Base-by-base conservation (phyloP, 805 yeast genomes). In the Metschnikowia noctiluminum region DNA sequence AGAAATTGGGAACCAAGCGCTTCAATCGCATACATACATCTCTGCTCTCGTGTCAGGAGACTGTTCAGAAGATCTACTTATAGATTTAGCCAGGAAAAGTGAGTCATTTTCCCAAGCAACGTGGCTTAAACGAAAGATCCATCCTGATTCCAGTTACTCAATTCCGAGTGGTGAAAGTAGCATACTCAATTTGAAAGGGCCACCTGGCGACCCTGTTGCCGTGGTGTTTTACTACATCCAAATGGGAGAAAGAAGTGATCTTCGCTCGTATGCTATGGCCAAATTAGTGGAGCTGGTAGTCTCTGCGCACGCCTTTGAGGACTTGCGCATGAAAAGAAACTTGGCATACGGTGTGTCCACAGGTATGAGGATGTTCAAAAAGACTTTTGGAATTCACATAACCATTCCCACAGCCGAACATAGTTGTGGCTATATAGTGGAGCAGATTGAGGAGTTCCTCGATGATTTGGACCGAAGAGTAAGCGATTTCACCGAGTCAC, bases 261-360 rank as follows among this genome's bases (percentile, higher is more conserved):
- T 42, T 0, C 42, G 51, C 7, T 56, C 59, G 0, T 64, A 70
- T 39, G 61, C 81, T 0, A 47, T 82, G 48, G 74, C 85, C 0
- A 68, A 66, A 16, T 59, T 85, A 6, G 54, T 78, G 0, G 73
- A 79, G 1, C 78, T 70, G 59, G 43, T 78, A n/a, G 56, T 85
- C 54, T 68, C 80, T 0, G 53, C 69, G 7, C 64, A 73, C 0
- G 66, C 80, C 15, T 62, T 69, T 1, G 66, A 74, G 2, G 82
- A 78, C 41, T 62, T 85, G 14, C 65, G 91, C 51, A 73, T 72
- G 15, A 76, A 74, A 54, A 74, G 73, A 49, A 86, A 81, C 53
- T 62, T 86, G 46, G 91, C 89, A 0, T 86, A 86, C 59, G 71
- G 76, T 6, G 80, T 84, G 0, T 54, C 76, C n/a, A 78, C 83